phyloP scores from a whole-genome alignment of 352 stramenopile species.

The Globisporangium heterothallicum region DNA sequence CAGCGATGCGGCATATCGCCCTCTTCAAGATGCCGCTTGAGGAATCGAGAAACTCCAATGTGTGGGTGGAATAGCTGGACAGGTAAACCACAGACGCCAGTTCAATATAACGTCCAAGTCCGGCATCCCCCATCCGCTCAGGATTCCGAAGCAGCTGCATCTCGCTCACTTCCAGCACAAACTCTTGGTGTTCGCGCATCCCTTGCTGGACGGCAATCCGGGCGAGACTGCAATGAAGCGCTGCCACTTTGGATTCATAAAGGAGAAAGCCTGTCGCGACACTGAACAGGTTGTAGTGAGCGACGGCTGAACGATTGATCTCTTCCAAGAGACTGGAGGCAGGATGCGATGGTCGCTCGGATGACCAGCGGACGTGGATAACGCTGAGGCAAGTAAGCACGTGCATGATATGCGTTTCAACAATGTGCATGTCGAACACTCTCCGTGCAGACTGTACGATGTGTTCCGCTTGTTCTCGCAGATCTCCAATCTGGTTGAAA shows the following conservation, averaged over 20 bases:
- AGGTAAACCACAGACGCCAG: background rate
- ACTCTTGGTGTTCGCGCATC: background rate
- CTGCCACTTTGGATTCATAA: background rate
- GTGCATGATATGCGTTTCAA: background rate
- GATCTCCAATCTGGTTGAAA: constrained; percentile 1
- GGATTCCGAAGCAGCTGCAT: background rate
- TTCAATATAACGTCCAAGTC: background rate
- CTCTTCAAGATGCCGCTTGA: background rate
- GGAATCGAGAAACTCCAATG: constrained; percentile 2
- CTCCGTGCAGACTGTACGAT: background rate
- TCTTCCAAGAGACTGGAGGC: background rate
- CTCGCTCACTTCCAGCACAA: background rate
- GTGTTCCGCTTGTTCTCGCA: background rate
- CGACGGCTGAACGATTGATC: background rate
- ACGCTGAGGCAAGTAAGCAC: background rate
- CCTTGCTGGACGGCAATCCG: background rate
- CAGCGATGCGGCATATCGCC: background rate
- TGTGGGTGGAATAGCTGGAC: constrained; percentile 1
- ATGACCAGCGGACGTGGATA: constrained; percentile 2
- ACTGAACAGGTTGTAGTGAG: background rate
- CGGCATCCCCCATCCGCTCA: background rate
- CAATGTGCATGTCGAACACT: background rate
- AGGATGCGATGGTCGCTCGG: background rate
- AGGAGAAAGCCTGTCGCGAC: background rate
- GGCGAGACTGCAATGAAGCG: constrained; percentile 3